These are phyloP conservation scores for Penicillium verrucosum DNA, from an alignment of 2,329 filamentous ascomycete species.

Conservation along the genomic window DNA sequence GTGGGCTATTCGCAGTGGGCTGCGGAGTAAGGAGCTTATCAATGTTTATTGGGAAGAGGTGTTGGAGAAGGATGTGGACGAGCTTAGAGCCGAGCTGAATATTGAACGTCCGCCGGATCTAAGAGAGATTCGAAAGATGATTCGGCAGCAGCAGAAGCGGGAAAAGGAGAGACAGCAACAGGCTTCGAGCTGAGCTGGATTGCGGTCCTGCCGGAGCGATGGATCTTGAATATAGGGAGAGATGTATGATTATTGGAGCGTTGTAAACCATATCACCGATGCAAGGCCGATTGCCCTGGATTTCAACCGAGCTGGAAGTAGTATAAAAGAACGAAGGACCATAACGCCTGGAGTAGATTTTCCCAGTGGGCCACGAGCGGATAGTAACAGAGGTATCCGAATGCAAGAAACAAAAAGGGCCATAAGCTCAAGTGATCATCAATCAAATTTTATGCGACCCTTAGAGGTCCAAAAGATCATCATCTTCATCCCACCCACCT, in stretches of 20 bases:
- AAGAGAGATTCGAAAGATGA: conserved; percentile 68
- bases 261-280: conserved; percentile 11
- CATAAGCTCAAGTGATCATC: background rate
- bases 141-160: conserved; percentile 65
- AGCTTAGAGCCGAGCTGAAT: conserved; percentile 68
- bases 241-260: conserved; percentile 18
- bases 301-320: conserved; percentile 3
- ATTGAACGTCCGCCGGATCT: conserved; percentile 89
- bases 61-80: conserved; percentile 76
- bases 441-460: background rate
- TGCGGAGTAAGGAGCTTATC: conserved; percentile 73
- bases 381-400: conserved; percentile 1
- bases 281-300: background rate
- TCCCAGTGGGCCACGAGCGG: background rate
- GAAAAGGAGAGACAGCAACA: conserved; percentile 52
- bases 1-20: conserved; percentile 84
- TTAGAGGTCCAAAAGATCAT: conserved; percentile 45
- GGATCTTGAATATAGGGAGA: background rate
- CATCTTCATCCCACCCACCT: conserved; percentile 78
- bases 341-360: conserved; percentile 15
- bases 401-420: background rate
- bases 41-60: conserved; percentile 99
- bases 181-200: conserved; percentile 8
- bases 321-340: conserved; percentile 7
- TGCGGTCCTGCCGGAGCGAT: background rate